Evolutionary conservation across 805 yeast species (phyloP).

Genomic region (Pichia heedii): DNA sequence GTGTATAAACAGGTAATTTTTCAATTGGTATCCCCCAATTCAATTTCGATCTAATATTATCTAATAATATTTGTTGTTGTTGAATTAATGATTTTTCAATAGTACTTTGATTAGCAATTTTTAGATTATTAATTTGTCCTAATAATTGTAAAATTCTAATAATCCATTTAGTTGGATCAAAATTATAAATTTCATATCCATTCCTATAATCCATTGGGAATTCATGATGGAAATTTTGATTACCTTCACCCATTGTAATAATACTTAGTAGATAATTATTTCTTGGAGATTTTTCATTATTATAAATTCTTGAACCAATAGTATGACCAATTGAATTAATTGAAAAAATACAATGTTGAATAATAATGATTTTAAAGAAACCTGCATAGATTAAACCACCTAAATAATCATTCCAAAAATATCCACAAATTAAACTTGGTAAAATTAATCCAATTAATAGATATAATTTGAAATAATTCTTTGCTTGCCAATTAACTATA

Average conservation of each 20-base stretch:
- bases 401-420: constrained; percentile 59
- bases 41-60: constrained; percentile 63
- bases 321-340: constrained; percentile 81
- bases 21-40: constrained; percentile 96
- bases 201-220: constrained; percentile 86
- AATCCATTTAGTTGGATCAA: constrained; percentile 83
- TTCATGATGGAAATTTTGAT: constrained; percentile 91
- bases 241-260: constrained; percentile 82
- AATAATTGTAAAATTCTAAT: constrained; percentile 42
- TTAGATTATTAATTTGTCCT: constrained; percentile 52
- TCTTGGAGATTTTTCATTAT: constrained; percentile 63
- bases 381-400: constrained; percentile 84
- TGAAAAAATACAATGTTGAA: constrained; percentile 73
- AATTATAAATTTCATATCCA: constrained; percentile 60
- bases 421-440: constrained; percentile 60
- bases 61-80: constrained; percentile 76
- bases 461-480: constrained; percentile 54
- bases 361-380: constrained; percentile 53
- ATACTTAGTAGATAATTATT: constrained; percentile 56
- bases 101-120: constrained; percentile 47
- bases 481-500: constrained; percentile 59
- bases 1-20: constrained; percentile 59
- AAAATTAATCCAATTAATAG: constrained; percentile 37
- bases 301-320: constrained; percentile 65
- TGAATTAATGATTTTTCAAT: constrained; percentile 65